Evolutionary conservation across 2,329 filamentous ascomycete genomes (phyloP).

Genomic region (Neonectria faginata): DNA sequence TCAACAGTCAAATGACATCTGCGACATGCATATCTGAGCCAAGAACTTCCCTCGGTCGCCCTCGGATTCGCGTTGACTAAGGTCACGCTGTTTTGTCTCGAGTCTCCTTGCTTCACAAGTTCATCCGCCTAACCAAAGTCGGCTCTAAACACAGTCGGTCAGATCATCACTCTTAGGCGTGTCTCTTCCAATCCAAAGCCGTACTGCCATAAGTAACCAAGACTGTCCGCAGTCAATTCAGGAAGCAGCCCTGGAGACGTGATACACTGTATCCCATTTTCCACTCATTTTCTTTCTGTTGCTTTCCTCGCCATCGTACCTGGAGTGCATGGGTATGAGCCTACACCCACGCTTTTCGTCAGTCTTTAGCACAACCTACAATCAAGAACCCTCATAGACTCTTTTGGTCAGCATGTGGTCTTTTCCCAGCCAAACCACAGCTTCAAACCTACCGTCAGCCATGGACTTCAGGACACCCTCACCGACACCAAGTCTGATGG

Average conservation of each 20-base stretch:
- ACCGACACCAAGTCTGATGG: constrained; percentile 6
- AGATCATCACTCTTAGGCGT: constrained; percentile 24
- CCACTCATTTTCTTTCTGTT: background rate
- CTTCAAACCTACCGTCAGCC: background rate
- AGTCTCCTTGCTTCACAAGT: constrained; percentile 41
- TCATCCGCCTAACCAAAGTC: constrained; percentile 41
- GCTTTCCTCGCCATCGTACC: constrained; percentile 1
- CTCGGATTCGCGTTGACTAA: constrained; percentile 3
- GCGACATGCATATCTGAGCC: constrained; percentile 9
- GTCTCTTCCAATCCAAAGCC: constrained; percentile 12
- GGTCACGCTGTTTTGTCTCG: constrained; percentile 36
- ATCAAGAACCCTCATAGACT: background rate
- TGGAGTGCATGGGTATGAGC: background rate
- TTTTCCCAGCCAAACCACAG: constrained; percentile 1
- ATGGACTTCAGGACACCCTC: constrained; percentile 19
- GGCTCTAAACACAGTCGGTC: constrained; percentile 34
- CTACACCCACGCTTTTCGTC: background rate
- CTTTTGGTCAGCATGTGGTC: constrained; percentile 15
- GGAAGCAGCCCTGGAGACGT: background rate
- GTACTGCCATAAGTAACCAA: background rate
- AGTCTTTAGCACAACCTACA: background rate
- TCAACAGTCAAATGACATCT: background rate
- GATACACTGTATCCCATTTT: constrained; percentile 1
- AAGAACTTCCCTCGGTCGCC: background rate
- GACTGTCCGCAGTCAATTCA: background rate